Conservation (phyloP, 768 basidiomycete genomes). For the Xanthoconium stramineum region DNA sequence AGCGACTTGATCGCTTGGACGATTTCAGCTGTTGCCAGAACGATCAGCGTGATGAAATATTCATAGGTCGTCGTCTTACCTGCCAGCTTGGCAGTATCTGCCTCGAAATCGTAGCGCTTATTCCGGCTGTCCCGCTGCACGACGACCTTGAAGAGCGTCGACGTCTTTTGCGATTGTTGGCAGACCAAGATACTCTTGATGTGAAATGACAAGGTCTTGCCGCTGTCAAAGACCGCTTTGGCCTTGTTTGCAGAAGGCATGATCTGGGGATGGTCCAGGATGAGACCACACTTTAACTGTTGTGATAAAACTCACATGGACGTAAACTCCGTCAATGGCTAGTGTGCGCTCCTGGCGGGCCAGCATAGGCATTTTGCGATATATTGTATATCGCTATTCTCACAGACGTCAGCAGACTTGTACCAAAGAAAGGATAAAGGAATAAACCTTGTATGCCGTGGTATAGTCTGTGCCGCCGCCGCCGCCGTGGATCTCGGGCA, state of each 20-base stretch:
- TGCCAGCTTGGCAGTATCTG: conserved; percentile 78
- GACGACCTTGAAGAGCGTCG: conserved; percentile 85
- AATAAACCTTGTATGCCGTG: conserved; percentile 76
- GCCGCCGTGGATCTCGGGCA: conserved; percentile 49
- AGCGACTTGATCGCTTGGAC: conserved; percentile 68
- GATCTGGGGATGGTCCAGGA: conserved; percentile 48
- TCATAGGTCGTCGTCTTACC: conserved; percentile 41
- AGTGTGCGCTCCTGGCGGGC: conserved; percentile 88
- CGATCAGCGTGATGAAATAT: not conserved
- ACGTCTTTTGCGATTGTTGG: conserved; percentile 77
- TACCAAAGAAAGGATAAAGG: not conserved
- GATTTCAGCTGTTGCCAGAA: conserved; percentile 56
- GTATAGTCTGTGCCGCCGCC: conserved; percentile 73
- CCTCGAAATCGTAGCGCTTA: conserved; percentile 97
- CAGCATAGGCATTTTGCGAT: conserved; percentile 92
- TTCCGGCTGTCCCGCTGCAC: conserved; percentile 70
- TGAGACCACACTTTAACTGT: conserved; percentile 2
- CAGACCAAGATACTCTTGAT: conserved; percentile 83
- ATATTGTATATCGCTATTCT: conserved; percentile 81
- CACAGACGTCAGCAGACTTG: not conserved
- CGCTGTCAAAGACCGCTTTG: conserved; percentile 82
- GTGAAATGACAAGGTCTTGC: conserved; percentile 90
- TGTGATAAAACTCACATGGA: conserved; percentile 56
- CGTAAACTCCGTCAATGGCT: conserved; percentile 93
- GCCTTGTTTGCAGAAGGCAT: conserved; percentile 81